Base-by-base conservation (phyloP, 1,284 basidiomycete species). In the Fomitiporia mediterranea region DNA sequence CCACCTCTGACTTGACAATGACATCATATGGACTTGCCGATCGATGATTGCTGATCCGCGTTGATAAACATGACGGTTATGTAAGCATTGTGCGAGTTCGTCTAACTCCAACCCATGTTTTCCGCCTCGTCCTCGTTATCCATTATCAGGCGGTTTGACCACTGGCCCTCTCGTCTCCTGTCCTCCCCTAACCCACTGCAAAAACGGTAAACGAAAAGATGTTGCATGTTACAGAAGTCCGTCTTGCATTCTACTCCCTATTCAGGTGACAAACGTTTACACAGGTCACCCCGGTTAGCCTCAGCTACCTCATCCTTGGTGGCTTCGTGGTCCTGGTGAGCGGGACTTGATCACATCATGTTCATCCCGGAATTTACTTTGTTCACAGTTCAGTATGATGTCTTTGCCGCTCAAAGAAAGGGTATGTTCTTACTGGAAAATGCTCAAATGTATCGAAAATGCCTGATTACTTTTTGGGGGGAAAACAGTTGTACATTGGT, bases 341-440 rank as follows among this genome's bases (percentile, higher is more conserved):
- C 40, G 32, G 15, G 6, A 7, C 28, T 0, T 35, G 11, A 17
- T n/a, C 27, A 15, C 21, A 7, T 7, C n/a, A 3, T n/a, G n/a
- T 34, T 21, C 32, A 23, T 34, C 42, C 2, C 42, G 21, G 6
- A 11, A 32, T 23, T 51, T 21, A 40, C 23, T 51, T 30, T 38
- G 30, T 49, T 3, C 40, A 19, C 59, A 89, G 85, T 93, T 94
- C 68, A 90, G 88, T 40, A 80, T 91, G 75, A 75, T 91, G 51
- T 89, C 89, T 2, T 77, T 92, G 40, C 75, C 94, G 23, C 81
- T 93, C 58, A 93, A 90, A 68, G 91, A 97, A 70, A 85, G 75
- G 70, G 86, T 83, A 35, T 4, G 53, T 15, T 4, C 11, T 21
- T n/a, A n/a, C n/a, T n/a, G n/a, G n/a, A n/a, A n/a, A n/a, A n/a